Conservation (phyloP, 208 protist genomes). For the Strigomonas culicis region DNA sequence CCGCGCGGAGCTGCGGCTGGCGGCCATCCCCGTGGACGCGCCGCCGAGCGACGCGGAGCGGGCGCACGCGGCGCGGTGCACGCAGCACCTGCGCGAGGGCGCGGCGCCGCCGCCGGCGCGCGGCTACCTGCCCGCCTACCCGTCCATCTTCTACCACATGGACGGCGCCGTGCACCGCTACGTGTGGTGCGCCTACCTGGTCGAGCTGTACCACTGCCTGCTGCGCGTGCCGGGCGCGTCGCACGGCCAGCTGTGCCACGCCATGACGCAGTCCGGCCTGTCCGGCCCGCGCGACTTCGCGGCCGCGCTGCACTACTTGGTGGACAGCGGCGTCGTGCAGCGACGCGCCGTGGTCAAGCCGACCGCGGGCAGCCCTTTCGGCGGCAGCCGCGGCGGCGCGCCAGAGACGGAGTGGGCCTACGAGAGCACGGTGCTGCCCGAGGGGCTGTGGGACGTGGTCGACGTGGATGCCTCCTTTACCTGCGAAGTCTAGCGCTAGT, state of each 20-base stretch:
- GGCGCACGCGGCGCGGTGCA: neutral
- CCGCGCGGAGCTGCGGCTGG: slow-evolving; percentile 16
- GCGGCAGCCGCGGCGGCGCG: neutral
- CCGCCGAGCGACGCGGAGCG: neutral
- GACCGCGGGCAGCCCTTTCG: slow-evolving; percentile 10
- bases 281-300: slow-evolving; percentile 40
- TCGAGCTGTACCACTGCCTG: slow-evolving; percentile 48
- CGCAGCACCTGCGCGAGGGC: neutral
- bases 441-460: slow-evolving; percentile 9
- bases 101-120: neutral
- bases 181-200: slow-evolving; percentile 68
- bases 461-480: neutral
- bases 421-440: neutral
- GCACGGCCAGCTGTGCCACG: slow-evolving; percentile 33
- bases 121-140: slow-evolving; percentile 31
- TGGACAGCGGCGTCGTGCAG: slow-evolving; percentile 21
- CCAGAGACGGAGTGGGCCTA: neutral
- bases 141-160: slow-evolving; percentile 83
- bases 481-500: no score
- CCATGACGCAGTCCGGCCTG: slow-evolving; percentile 39
- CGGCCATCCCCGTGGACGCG: slow-evolving; percentile 36
- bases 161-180: slow-evolving; percentile 76
- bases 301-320: slow-evolving; percentile 48
- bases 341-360: neutral
- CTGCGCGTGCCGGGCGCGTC: slow-evolving; percentile 52